Base-by-base conservation (phyloP, 2,329 filamentous ascomycete species). In the Sordariomycetes sp. region DNA sequence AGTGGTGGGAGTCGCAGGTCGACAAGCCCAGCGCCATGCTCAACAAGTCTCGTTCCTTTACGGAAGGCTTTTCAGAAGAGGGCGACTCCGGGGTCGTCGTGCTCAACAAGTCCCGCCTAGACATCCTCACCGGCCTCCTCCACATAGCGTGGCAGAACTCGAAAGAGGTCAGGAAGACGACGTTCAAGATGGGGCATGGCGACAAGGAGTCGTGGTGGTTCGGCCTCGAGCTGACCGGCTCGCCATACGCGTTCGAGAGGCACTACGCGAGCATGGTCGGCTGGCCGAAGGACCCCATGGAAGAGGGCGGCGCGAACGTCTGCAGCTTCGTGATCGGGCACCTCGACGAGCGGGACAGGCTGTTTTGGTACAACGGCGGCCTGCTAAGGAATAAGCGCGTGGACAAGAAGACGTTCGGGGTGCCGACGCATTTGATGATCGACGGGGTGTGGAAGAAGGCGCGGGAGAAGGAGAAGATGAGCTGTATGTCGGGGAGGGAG, bases 161-260 rank as follows among this genome's bases (percentile, higher is more conserved):
- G 1, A 63, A 68, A 7, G 62, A 32, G 8, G 28, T 32, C 28
- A 32, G 28, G 28, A 32, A 32, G 28, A 32, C 71, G 28, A 75
- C 74, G 1, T 76, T 75, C 59, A 65, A 67, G 35, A 64, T 75
- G 32, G 72, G 67, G 0, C 72, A 77, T 24, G 75, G 75, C 0
- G 75, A 78, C 43, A 77, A 77, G 61, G 75, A 77, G 61, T 73
- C 68, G 1, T 77, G 70, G 67, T 77, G 74, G 75, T 65, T 77
- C 24, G 74, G 74, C 0, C 66, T 76, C 8, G 75, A 77, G 59
- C 65, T 76, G 1, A 67, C 69, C 2, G 70, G 69, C 3, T 67
- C 71, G 0, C 60, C 55, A 0, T 76, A 76, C 55, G 64, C 66
- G 2, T 76, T 77, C 59, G 72, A 74, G 6, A 58, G 63, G 34